Conservation (phyloP, 208 protist genomes). For the Crithidia expoeki region DNA sequence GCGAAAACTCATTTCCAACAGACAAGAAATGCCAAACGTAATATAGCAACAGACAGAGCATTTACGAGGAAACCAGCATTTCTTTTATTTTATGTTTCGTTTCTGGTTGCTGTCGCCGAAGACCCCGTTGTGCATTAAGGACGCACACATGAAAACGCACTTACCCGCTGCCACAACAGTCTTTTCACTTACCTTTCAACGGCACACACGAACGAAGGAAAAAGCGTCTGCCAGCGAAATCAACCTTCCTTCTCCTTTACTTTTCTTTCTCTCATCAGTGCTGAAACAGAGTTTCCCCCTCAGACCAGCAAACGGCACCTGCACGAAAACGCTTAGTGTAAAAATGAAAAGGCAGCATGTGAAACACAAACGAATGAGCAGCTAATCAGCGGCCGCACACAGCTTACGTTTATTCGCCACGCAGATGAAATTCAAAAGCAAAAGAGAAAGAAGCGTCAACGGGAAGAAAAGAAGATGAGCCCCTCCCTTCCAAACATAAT, state of each 20-base stretch:
- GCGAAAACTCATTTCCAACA: too few relatives aligned
- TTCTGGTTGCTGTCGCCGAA: neutral
- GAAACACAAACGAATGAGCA: neutral
- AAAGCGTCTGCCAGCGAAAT: constrained; percentile 2
- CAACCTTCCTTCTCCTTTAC: neutral
- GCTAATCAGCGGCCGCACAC: constrained; percentile 1
- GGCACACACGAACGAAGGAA: too few relatives aligned
- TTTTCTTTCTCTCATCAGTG: neutral
- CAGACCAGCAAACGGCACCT: too few relatives aligned
- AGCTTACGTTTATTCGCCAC: constrained; percentile 1
- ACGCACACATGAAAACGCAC: neutral
- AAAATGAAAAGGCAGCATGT: neutral
- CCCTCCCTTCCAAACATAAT: too few relatives aligned
- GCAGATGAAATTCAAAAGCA: constrained; percentile 5
- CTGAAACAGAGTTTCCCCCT: neutral
- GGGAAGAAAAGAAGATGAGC: constrained; percentile 17
- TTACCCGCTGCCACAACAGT: neutral
- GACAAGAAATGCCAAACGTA: neutral
- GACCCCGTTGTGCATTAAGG: neutral
- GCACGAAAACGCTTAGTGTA: too few relatives aligned
- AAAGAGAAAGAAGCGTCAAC: neutral
- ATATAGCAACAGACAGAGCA: neutral
- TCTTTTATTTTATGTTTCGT: neutral
- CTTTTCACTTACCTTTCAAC: too few relatives aligned
- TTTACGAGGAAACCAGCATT: constrained; percentile 5